Evolutionary conservation across 805 yeast genomes (phyloP), one percentile per base, ranked within the genome.

Genomic region (Cyberlindnera petersonii): DNA sequence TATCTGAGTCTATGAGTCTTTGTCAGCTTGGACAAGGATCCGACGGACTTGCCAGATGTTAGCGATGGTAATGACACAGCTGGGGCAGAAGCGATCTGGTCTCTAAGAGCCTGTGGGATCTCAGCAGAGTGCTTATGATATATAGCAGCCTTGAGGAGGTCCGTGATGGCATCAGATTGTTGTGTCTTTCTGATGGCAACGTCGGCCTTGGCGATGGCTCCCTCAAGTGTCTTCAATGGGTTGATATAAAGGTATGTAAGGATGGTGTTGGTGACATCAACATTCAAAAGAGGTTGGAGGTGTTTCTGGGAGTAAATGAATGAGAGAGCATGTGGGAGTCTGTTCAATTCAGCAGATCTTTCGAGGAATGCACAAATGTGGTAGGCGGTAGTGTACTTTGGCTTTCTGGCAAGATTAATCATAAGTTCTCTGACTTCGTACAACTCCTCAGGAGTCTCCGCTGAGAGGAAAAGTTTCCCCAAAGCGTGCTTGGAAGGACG

Each of bases 401-500:
- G 49, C 32, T 48, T 48, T 26, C 35, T 43, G 8, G 57, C 44
- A 9, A 55, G 40, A 10, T 38, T 33, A 9, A 46, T 24, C 43
- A 55, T 40, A 22, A 47, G 35, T 3, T 43, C 31, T 33, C 47
- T 42, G 2, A 40, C 24, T 27, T 40, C 31, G 29, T 46, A 37
- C 15, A 55, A 31, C 35, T 50, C 53, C 5, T 48, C 55, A n/a
- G 22, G 42, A 10, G 44, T 22, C 14, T 42, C 26, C 3, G 57
- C 45, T 5, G 53, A 32, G 16, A 46, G 37, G 24, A 65, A 53
- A 28, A 59, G 48, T 13, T 55, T 49, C 6, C 40, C 46, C 7
- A 65, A 40, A 4, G 55, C 53, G 16, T 36, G 28, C 18, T 47
- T 50, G 6, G 64, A 49, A 11, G 63, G 59, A 7, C 60, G 58